Percentiles rank a stretch among this genome's conserved stretches.
Evolutionary conservation across 2,329 filamentous ascomycete genomes (phyloP).

Genomic region (Pyrenochaeta sp.): DNA sequence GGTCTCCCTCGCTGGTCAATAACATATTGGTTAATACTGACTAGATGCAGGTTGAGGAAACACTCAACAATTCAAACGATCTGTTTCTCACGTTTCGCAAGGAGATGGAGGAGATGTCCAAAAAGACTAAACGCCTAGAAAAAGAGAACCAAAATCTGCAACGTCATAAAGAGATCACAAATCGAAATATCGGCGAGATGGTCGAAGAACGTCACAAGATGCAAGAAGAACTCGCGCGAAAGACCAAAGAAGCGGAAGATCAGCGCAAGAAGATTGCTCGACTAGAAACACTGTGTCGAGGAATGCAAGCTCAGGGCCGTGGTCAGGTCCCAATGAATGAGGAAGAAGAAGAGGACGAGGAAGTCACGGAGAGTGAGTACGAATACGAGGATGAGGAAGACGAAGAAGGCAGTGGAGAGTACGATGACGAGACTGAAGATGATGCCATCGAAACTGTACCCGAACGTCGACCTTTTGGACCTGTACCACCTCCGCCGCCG

Average conservation of each 20-base stretch:
- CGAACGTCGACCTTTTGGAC: slow-evolving; percentile 48
- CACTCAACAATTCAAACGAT: slow-evolving; percentile 97
- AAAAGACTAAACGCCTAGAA: slow-evolving; percentile 95
- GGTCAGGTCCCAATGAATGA: slow-evolving; percentile 66
- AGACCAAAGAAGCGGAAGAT: slow-evolving; percentile 78
- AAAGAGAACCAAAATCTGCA: slow-evolving; percentile 94
- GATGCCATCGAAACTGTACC: slow-evolving; percentile 53
- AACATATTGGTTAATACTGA: slow-evolving; percentile 56
- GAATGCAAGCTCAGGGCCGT: slow-evolving; percentile 94
- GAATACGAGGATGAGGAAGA: slow-evolving; percentile 51
- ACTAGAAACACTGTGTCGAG: slow-evolving; percentile 91
- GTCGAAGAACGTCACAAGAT: slow-evolving; percentile 86
- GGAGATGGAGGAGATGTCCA: slow-evolving; percentile 99
- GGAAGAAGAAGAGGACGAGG: slow-evolving; percentile 65
- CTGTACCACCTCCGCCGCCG: slow-evolving; percentile 49
- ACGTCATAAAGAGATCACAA: slow-evolving; percentile 91
- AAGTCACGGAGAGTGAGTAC: slow-evolving; percentile 56
- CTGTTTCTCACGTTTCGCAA: slow-evolving; percentile 96
- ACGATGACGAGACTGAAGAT: slow-evolving; percentile 66
- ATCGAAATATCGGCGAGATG: slow-evolving; percentile 96
- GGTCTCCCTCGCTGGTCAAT: slow-evolving; percentile 30
- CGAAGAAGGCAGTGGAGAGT: slow-evolving; percentile 59
- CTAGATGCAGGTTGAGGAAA: slow-evolving; percentile 89
- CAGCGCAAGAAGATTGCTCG: slow-evolving; percentile 87
- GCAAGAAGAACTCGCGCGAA: slow-evolving; percentile 75